phyloP scores from a whole-genome alignment of 73 alveolate species.

The Paraurostyla sp. region DNA sequence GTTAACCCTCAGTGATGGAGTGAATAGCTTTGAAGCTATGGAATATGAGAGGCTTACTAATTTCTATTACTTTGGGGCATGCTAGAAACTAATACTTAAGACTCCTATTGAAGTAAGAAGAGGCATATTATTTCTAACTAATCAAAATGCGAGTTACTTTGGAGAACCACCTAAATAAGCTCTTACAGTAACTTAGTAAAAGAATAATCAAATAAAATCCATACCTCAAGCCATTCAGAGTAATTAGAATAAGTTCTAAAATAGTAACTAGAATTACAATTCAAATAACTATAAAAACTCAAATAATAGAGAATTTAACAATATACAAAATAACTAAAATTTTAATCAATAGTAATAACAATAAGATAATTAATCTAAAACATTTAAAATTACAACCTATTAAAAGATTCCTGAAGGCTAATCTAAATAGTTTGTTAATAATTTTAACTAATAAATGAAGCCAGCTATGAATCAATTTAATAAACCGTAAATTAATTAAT shows the following conservation, averaged over 20 bases:
- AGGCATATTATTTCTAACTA: neutral
- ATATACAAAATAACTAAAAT: too few relatives aligned
- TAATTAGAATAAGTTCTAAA: neutral
- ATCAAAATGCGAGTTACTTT: neutral
- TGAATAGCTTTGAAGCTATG: neutral
- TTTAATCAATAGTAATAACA: too few relatives aligned
- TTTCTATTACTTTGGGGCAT: neutral
- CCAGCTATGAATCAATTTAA: too few relatives aligned
- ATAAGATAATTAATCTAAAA: too few relatives aligned
- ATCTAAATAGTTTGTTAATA: too few relatives aligned
- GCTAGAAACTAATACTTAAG: neutral
- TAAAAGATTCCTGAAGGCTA: too few relatives aligned
- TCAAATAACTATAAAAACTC: too few relatives aligned
- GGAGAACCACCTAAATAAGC: neutral
- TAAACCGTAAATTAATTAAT: too few relatives aligned
- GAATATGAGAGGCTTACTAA: neutral
- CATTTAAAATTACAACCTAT: too few relatives aligned
- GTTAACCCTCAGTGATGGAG: neutral
- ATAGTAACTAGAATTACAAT: too few relatives aligned
- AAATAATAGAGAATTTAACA: too few relatives aligned
- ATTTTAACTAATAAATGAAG: too few relatives aligned
- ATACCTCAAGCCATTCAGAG: neutral
- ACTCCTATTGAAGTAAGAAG: slow-evolving; percentile 6
- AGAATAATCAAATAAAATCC: neutral
- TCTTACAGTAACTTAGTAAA: neutral